Conservation (phyloP, 495 filamentous ascomycete genomes). For the Choiromyces venosus region DNA sequence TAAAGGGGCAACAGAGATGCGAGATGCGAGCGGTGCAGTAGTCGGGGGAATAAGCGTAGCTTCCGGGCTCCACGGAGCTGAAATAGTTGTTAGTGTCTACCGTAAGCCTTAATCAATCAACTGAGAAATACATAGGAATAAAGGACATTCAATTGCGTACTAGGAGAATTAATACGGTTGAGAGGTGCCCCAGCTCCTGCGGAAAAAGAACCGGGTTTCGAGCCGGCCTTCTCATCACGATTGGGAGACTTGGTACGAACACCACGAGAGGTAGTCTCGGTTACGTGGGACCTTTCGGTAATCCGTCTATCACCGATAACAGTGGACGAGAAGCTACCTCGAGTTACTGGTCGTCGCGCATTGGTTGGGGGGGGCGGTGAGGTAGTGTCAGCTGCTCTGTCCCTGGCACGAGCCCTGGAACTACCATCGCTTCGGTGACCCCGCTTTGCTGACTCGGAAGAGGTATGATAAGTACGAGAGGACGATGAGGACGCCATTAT, state of each 20-base stretch:
- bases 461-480: constrained; percentile 19
- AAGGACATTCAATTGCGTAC: constrained; percentile 5
- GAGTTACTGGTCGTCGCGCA: constrained; percentile 14
- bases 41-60: constrained; percentile 76
- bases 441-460: constrained; percentile 19
- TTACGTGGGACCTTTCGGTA: constrained; percentile 54
- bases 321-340: constrained; percentile 5
- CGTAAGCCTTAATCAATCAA: constrained; percentile 20
- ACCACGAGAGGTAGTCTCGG: constrained; percentile 41
- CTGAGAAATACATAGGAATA: constrained; percentile 5
- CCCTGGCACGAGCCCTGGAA: constrained; percentile 19
- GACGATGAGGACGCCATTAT: constrained; percentile 35
- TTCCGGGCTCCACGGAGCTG: constrained; percentile 74
- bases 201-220: constrained; percentile 25
- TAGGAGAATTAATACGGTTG: constrained; percentile 5
- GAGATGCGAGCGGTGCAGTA: constrained; percentile 77
- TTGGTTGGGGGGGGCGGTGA: constrained; percentile 11
- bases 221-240: constrained; percentile 18
- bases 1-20: constrained; percentile 77
- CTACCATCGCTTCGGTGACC: constrained; percentile 10
- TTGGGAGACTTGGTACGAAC: constrained; percentile 20
- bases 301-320: constrained; percentile 36
- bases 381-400: constrained; percentile 12
- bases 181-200: constrained; percentile 13
- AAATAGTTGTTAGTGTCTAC: constrained; percentile 7